Conservation (phyloP, 1,284 basidiomycete species). For the Athelia sp. region DNA sequence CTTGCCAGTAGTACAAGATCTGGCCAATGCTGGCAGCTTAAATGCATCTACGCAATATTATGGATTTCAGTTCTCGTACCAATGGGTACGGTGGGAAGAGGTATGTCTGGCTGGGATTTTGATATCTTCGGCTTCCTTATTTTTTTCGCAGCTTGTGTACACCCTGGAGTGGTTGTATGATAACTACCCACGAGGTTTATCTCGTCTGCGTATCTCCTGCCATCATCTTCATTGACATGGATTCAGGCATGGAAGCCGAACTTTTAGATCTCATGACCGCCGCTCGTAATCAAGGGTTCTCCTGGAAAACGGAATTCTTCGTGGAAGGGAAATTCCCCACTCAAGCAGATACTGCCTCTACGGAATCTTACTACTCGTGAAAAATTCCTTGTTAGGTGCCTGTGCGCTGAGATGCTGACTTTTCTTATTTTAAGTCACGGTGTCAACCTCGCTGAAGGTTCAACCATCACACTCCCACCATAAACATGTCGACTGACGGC, state of each 20-base stretch:
- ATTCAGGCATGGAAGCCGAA: conserved; percentile 25
- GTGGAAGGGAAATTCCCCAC: conserved; percentile 29
- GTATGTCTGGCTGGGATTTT: conserved; percentile 8
- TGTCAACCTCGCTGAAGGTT: conserved; percentile 36
- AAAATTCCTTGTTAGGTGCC: background rate
- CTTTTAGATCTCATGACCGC: conserved; percentile 35
- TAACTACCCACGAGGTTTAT: conserved; percentile 27
- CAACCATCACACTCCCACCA: no score
- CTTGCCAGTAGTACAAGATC: conserved; percentile 23
- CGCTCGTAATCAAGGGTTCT: conserved; percentile 29
- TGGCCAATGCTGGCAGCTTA: conserved; percentile 23
- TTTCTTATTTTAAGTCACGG: conserved; percentile 22
- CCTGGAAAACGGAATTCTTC: conserved; percentile 37
- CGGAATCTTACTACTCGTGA: conserved; percentile 21
- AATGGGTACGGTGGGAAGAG: conserved; percentile 36
- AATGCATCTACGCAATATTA: conserved; percentile 25
- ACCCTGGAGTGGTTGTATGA: conserved; percentile 34
- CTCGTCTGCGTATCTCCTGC: background rate
- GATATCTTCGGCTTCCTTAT: background rate
- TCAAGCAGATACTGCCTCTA: conserved; percentile 19
- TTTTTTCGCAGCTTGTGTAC: conserved; percentile 23
- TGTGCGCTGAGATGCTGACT: background rate
- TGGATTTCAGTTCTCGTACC: conserved; percentile 35
- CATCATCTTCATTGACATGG: background rate
- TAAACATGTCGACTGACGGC: background rate